A percentile compares a stretch with the other conserved stretches of the same genome.
Evolutionary conservation across 495 filamentous ascomycete species (phyloP).

Genomic region (Terfezia boudieri): DNA sequence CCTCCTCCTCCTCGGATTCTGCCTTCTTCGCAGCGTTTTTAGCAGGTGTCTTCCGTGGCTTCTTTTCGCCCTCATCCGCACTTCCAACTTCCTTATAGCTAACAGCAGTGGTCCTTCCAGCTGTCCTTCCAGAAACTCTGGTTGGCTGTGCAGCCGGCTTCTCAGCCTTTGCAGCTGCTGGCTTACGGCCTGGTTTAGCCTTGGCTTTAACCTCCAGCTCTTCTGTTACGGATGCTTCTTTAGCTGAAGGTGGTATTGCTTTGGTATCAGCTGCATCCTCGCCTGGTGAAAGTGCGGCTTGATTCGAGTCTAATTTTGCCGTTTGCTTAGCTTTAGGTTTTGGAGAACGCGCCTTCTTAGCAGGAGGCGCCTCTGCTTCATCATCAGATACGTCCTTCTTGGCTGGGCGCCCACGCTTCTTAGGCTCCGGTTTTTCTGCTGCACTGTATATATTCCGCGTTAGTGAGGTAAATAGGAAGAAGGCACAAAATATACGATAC

Average conservation of each 20-base stretch:
- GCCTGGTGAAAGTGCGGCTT: background rate
- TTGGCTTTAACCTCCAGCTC: background rate
- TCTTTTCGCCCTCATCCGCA: background rate
- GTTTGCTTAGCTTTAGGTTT: constrained; percentile 4
- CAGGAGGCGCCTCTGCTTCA: background rate
- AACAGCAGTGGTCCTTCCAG: background rate
- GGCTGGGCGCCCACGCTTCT: constrained; percentile 11
- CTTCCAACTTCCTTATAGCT: background rate
- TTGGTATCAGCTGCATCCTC: background rate
- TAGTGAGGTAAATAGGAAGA: no score
- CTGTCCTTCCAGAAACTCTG: background rate
- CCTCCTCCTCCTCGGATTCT: constrained; percentile 3
- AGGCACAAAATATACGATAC: no score
- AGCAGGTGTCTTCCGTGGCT: background rate
- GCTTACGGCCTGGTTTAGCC: background rate
- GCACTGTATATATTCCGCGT: background rate
- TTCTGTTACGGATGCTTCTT: no score
- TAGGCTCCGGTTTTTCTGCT: constrained; percentile 6
- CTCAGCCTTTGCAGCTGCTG: constrained; percentile 3
- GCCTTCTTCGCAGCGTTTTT: background rate
- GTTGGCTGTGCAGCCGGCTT: constrained; percentile 2
- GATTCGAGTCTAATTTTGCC: constrained; percentile 2
- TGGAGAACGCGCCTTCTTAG: constrained; percentile 1
- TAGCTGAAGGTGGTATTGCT: no score
- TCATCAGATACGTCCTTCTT: constrained; percentile 3